Conservation (phyloP, 1,284 basidiomycete species). For the Neotropicomus parvogracilis region DNA sequence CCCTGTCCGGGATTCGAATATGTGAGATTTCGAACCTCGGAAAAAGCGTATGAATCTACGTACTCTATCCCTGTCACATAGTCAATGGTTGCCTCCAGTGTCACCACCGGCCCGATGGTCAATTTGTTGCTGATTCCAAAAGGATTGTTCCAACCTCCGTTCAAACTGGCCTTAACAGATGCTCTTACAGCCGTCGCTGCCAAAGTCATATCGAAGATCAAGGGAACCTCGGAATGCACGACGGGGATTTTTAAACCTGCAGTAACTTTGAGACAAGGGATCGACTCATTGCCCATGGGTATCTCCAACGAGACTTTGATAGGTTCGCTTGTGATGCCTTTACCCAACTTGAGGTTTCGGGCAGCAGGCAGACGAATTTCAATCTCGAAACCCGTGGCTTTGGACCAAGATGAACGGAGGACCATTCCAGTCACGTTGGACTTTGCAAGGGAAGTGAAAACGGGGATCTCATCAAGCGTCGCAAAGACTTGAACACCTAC, state of each 20-base stretch:
- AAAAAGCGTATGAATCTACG: background rate
- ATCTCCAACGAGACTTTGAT: constrained; percentile 4
- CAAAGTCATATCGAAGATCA: constrained; percentile 10
- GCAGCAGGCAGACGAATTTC: constrained; percentile 6
- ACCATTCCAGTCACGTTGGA: constrained; percentile 4
- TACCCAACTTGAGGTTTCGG: constrained; percentile 7
- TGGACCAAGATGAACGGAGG: constrained; percentile 9
- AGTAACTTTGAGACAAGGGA: constrained; percentile 5
- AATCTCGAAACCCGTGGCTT: constrained; percentile 2
- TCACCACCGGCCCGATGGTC: background rate
- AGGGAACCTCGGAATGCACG: background rate
- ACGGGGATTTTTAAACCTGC: constrained; percentile 8
- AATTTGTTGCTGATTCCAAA: constrained; percentile 8
- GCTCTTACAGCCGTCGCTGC: constrained; percentile 1
- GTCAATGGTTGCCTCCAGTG: constrained; percentile 2
- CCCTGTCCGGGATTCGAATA: background rate
- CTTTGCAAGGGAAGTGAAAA: constrained; percentile 6
- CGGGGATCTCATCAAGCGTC: constrained; percentile 6
- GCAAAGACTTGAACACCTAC: constrained; percentile 11
- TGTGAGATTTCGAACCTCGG: background rate
- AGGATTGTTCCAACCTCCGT: constrained; percentile 7
- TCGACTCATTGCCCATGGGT: constrained; percentile 1
- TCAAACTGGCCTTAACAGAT: background rate
- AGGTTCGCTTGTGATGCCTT: constrained; percentile 5
- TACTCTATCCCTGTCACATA: constrained; percentile 9